phyloP scores from a whole-genome alignment of 108 stramenopile genomes.

The Cyclotella kingstonii region DNA sequence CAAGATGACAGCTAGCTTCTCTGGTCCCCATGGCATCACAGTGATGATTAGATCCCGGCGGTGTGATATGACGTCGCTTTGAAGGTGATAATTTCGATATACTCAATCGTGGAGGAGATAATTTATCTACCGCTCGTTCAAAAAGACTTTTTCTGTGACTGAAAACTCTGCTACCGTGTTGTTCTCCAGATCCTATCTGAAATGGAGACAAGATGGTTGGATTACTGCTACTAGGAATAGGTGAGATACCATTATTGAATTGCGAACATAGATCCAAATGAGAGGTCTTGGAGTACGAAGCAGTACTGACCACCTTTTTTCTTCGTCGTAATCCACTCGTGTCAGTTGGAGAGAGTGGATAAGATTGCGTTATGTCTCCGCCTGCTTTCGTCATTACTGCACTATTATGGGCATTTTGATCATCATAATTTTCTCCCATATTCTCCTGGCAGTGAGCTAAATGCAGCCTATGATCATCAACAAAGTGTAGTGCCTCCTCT shows the following conservation, averaged over 20 bases:
- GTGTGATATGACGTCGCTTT: too few relatives aligned
- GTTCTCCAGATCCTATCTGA: constrained; percentile 20
- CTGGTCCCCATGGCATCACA: too few relatives aligned
- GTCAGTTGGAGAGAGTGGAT: constrained; percentile 13
- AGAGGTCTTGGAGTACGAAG: not conserved
- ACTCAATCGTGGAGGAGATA: constrained; percentile 32
- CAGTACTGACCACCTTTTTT: constrained; percentile 11
- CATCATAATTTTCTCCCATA: constrained; percentile 10
- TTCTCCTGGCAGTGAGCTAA: too few relatives aligned
- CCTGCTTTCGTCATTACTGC: not conserved
- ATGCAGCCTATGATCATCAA: constrained; percentile 15
- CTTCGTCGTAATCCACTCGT: constrained; percentile 40
- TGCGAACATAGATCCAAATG: not conserved
- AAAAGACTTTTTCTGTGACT: constrained; percentile 45
- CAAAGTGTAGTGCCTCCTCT: constrained; percentile 62
- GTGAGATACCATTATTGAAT: too few relatives aligned
- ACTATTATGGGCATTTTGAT: constrained; percentile 13
- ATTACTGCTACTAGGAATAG: too few relatives aligned
- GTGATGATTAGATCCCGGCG: too few relatives aligned
- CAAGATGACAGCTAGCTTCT: constrained; percentile 1
- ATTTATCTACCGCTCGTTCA: constrained; percentile 37
- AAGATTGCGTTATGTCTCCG: not conserved
- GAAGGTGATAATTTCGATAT: too few relatives aligned
- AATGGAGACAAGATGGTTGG: constrained; percentile 12
- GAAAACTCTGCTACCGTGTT: constrained; percentile 21